Base-by-base conservation (phyloP, 352 stramenopile species). In the Pythium volutum region DNA sequence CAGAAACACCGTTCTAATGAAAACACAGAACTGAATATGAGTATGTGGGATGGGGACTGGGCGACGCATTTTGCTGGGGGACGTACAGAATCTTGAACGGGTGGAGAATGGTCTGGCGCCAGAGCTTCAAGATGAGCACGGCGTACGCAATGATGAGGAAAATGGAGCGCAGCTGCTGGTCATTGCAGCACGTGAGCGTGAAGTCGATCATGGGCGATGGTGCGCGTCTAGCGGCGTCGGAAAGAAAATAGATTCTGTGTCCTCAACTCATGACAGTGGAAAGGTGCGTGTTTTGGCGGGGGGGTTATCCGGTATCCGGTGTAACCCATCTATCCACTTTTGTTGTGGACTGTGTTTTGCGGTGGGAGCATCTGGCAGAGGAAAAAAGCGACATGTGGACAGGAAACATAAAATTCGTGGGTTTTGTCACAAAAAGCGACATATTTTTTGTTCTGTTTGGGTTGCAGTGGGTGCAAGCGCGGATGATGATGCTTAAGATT, bases 71-170 rank as follows among this genome's bases (percentile, higher is more conserved):
- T 7, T 38, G 33, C 12, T 7, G 33, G 36, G 14, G 0, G 31
- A 58, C 81, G 61, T 79, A 95, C 84, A 95, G 69, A 54, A 94
- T 94, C 56, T 96, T 96, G 62, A 96, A 95, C 29, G 87, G 87
- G 55, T 94, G 85, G 4, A 96, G 74, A 31, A 96, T 80, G 34
- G 79, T 81, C 22, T 93, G 74, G 64, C 86, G 82, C 87, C 87
- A 96, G 83, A 95, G 74, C 65, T 95, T 95, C 63, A 95, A 89
- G 71, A 96, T 96, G 61, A 81, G 69, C 55, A 96, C 46, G 9
- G 83, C 71, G 75, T 96, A 96, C 67, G 73, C 81, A 50, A 84
- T 52, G 79, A 96, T 93, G 71, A 96, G 79, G 75, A 93, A 94
- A 69, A 95, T 93, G 49, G 81, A 88, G 45, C 88, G 71, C 52